phyloP scores from a whole-genome alignment of 805 yeast genomes.

The Schwanniomyces occidentalis region DNA sequence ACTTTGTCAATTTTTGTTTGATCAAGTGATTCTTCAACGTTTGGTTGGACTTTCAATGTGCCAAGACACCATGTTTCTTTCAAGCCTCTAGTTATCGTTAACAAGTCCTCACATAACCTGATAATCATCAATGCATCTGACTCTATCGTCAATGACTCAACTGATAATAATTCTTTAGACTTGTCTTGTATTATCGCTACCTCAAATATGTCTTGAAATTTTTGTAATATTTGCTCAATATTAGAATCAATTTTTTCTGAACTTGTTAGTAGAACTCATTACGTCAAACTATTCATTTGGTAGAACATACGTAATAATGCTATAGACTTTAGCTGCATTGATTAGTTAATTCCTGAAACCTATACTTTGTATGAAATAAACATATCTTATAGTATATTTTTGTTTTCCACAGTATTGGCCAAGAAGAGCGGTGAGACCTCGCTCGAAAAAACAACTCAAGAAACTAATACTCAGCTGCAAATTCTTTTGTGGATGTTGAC shows the following conservation, averaged over 20 bases:
- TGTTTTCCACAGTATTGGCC: too few species aligned
- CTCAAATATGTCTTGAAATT: constrained; percentile 54
- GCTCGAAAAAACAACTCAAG: too few species aligned
- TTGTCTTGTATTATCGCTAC: constrained; percentile 44
- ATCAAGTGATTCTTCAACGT: constrained; percentile 9
- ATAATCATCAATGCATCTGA: constrained; percentile 52
- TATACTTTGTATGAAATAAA: background rate
- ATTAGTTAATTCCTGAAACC: background rate
- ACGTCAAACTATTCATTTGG: background rate
- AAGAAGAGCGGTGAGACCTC: too few species aligned
- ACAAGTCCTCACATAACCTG: constrained; percentile 52
- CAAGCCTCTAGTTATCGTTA: constrained; percentile 47
- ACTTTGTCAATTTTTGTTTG: constrained; percentile 25
- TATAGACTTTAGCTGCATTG: constrained; percentile 45
- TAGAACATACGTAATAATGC: constrained; percentile 25
- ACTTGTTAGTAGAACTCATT: constrained; percentile 19
- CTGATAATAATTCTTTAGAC: constrained; percentile 43
- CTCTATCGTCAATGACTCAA: constrained; percentile 58
- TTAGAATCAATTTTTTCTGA: constrained; percentile 52
- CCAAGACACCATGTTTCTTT: constrained; percentile 62
- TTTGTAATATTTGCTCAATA: constrained; percentile 50
- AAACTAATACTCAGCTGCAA: too few species aligned
- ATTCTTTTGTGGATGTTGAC: too few species aligned
- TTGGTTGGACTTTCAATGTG: constrained; percentile 39
- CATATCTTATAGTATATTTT: too few species aligned